These are phyloP conservation scores for Solanum infundibuliforme DNA, from an alignment of 257 asterid genomes.

Conservation along the genomic window DNA sequence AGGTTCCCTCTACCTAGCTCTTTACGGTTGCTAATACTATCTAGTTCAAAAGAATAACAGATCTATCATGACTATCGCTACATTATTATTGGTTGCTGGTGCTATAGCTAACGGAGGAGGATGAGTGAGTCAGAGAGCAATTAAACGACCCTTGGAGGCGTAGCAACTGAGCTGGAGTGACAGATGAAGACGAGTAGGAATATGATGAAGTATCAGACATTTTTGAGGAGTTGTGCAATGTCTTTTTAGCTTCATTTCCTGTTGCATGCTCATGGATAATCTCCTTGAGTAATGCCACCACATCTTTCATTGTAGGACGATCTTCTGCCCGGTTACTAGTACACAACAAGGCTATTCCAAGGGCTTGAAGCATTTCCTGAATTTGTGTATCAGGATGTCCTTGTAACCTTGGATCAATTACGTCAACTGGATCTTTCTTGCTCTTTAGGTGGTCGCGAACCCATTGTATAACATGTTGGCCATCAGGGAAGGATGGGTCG, in stretches of 20 bases:
- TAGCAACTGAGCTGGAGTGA: constrained; percentile 49
- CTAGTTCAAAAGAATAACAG: neutral
- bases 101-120: constrained; percentile 43
- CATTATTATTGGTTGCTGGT: constrained; percentile 14
- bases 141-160: constrained; percentile 49
- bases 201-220: constrained; percentile 10
- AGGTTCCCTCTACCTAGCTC: neutral
- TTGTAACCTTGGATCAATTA: constrained; percentile 54
- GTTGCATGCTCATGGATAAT: constrained; percentile 34
- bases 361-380: constrained; percentile 83
- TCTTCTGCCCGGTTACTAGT: constrained; percentile 61
- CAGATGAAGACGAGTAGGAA: constrained; percentile 43
- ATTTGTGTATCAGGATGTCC: constrained; percentile 63
- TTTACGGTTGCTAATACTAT: constrained; percentile 12
- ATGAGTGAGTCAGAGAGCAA: constrained; percentile 48
- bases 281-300: constrained; percentile 64
- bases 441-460: constrained; percentile 49
- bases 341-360: constrained; percentile 70
- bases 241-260: constrained; percentile 39
- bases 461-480: constrained; percentile 69
- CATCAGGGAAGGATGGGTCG: constrained; percentile 64
- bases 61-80: neutral
- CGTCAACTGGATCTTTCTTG: constrained; percentile 45
- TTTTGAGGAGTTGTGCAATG: constrained; percentile 12
- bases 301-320: constrained; percentile 77